These are phyloP conservation scores for Coemansia sp. DNA, from an alignment of 192 early-diverging fungal genomes.

Conservation along the genomic window DNA sequence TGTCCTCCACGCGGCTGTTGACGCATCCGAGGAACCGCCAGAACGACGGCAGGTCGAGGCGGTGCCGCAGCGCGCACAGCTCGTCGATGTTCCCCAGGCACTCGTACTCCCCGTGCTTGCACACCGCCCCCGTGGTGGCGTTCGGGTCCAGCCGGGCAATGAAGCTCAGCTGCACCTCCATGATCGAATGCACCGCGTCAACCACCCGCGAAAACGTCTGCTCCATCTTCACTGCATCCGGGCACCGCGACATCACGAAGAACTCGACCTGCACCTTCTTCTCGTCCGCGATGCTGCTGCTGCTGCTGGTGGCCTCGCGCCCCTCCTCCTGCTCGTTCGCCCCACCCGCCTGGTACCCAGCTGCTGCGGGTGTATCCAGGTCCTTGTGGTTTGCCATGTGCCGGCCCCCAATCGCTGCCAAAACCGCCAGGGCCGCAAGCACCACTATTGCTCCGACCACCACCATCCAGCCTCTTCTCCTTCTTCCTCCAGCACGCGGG, in stretches of 20 bases:
- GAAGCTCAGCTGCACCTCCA: slow-evolving; percentile 52
- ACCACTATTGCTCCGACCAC: neutral
- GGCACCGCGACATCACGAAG: slow-evolving; percentile 77
- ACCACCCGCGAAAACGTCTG: slow-evolving; percentile 34
- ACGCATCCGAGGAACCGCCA: slow-evolving; percentile 48
- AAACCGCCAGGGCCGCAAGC: neutral
- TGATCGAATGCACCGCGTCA: slow-evolving; percentile 46
- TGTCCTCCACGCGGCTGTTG: slow-evolving; percentile 21
- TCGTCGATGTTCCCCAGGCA: slow-evolving; percentile 57
- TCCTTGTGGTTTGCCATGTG: neutral
- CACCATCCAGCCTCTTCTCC: neutral
- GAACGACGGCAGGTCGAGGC: slow-evolving; percentile 30
- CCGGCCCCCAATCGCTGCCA: neutral
- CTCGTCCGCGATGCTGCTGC: neutral
- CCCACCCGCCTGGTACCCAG: too few species aligned
- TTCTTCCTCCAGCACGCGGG: neutral
- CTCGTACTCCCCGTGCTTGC: slow-evolving; percentile 58
- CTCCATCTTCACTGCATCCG: slow-evolving; percentile 63
- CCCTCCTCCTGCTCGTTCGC: neutral
- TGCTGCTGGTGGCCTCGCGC: neutral
- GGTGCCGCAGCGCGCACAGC: slow-evolving; percentile 44
- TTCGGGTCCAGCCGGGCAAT: slow-evolving; percentile 47
- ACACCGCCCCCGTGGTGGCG: slow-evolving; percentile 33
- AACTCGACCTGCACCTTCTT: slow-evolving; percentile 59
- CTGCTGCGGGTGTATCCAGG: neutral